A percentile compares a stretch with the other conserved stretches of the same genome.
Conservation (phyloP, 2,329 filamentous ascomycete genomes). For the Aspergillus uvarum region DNA sequence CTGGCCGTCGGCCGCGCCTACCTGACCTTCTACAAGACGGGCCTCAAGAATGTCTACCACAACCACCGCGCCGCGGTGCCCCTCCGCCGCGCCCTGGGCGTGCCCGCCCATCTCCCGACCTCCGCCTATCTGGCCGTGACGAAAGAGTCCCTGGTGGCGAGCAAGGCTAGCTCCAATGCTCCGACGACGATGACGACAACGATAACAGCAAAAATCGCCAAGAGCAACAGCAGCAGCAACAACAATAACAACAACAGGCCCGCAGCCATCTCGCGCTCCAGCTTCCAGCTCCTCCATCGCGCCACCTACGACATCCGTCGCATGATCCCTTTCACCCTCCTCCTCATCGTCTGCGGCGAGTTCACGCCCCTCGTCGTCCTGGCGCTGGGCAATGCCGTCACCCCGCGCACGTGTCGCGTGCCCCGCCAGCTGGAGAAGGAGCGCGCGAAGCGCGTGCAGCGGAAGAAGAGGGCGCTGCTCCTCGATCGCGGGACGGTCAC, state of each 20-base stretch:
- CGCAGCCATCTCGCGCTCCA: constrained; percentile 56
- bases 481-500: constrained; percentile 16
- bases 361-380: constrained; percentile 79
- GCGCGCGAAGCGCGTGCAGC: constrained; percentile 53
- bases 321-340: constrained; percentile 72
- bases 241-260: too few relatives aligned
- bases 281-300: constrained; percentile 69
- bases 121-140: constrained; percentile 24
- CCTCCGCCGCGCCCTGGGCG: constrained; percentile 31
- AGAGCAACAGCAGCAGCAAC: not conserved
- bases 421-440: constrained; percentile 68
- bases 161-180: too few relatives aligned
- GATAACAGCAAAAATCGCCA: not conserved
- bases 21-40: constrained; percentile 81
- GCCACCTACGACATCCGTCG: constrained; percentile 71
- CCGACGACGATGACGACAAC: not conserved
- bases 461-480: constrained; percentile 27
- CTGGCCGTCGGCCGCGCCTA: constrained; percentile 69
- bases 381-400: constrained; percentile 64
- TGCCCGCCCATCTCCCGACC: constrained; percentile 35
- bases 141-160: not conserved
- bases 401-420: constrained; percentile 80
- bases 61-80: constrained; percentile 54
- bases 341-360: constrained; percentile 79
- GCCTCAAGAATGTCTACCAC: constrained; percentile 69